Evolutionary conservation across 2,329 filamentous ascomycete genomes (phyloP).

Genomic region (Fusarium transvaalense): DNA sequence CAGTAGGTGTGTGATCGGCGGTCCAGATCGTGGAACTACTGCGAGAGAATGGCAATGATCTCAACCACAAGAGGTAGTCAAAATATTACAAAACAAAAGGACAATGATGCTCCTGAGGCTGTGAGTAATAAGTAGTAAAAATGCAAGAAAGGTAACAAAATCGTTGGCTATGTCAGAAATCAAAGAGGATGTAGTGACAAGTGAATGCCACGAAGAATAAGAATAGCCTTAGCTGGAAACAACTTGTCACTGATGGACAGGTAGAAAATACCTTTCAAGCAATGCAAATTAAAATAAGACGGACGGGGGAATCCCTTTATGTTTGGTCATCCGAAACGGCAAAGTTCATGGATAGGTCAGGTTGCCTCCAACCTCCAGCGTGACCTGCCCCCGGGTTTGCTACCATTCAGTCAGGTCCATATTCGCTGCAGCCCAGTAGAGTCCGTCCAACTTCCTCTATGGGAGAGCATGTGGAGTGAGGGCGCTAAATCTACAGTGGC

Average conservation of each 20-base stretch:
- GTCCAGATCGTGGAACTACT: conserved; percentile 35
- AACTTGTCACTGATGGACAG: conserved; percentile 6
- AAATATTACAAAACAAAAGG: conserved; percentile 8
- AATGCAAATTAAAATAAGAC: conserved; percentile 24
- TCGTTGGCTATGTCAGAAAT: conserved; percentile 11
- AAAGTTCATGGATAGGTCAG: conserved; percentile 30
- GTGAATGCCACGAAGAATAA: conserved; percentile 13
- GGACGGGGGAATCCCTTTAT: conserved; percentile 45
- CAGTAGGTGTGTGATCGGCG: conserved; percentile 41
- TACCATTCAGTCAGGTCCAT: conserved; percentile 29
- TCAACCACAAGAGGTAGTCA: conserved; percentile 2
- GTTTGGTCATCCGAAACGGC: conserved; percentile 37
- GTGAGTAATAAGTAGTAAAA: conserved; percentile 3
- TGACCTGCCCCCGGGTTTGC: conserved; percentile 38
- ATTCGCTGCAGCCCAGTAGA: conserved; percentile 16
- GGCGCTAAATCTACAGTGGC: conserved; percentile 41
- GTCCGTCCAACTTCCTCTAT: conserved; percentile 22
- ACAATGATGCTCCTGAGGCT: conserved; percentile 11
- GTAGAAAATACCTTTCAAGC: conserved; percentile 10
- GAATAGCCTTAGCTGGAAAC: conserved; percentile 4
- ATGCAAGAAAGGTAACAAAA: conserved; percentile 5
- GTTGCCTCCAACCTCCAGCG: conserved; percentile 45
- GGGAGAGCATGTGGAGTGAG: conserved; percentile 40
- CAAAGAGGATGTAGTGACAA: conserved; percentile 10
- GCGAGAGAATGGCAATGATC: conserved; percentile 27